These are phyloP conservation scores for Quercus gilva DNA, from an alignment of 306 rosid species.

Conservation along the genomic window DNA sequence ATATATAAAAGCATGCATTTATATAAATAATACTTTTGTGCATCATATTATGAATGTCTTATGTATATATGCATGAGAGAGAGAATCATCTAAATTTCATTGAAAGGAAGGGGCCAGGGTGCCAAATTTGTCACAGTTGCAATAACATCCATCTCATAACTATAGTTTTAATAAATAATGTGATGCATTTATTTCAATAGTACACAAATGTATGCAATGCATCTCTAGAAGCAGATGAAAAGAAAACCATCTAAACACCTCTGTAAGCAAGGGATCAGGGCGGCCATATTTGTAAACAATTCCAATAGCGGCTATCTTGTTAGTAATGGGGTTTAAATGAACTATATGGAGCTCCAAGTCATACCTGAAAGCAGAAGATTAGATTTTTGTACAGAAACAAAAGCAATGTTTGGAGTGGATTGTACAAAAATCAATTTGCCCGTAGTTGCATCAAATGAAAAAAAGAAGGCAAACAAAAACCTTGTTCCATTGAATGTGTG, in stretches of 20 bases:
- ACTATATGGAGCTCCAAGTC: constrained; percentile 60
- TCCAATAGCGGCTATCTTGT: constrained; percentile 53
- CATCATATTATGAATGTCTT: too few relatives aligned
- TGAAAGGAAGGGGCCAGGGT: constrained; percentile 35
- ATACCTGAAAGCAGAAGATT: constrained; percentile 38
- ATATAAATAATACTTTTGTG: not conserved
- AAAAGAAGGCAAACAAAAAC: constrained; percentile 23
- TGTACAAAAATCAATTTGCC: too few relatives aligned
- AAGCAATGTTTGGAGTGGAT: not conserved
- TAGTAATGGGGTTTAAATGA: constrained; percentile 36
- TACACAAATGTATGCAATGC: not conserved
- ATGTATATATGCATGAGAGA: not conserved
- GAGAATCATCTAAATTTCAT: constrained; percentile 34
- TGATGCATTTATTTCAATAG: not conserved
- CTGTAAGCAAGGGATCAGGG: constrained; percentile 58
- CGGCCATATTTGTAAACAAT: constrained; percentile 55
- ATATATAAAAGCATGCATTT: not conserved
- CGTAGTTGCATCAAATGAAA: not conserved
- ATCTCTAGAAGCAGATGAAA: not conserved
- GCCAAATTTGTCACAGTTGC: not conserved
- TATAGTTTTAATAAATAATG: not conserved
- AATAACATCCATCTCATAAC: not conserved
- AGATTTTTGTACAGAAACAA: not conserved
- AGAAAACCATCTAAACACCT: constrained; percentile 35
- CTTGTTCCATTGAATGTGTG: constrained; percentile 64